Evolutionary conservation across 805 yeast genomes (phyloP).

Genomic region (Monosporozyma servazzii): DNA sequence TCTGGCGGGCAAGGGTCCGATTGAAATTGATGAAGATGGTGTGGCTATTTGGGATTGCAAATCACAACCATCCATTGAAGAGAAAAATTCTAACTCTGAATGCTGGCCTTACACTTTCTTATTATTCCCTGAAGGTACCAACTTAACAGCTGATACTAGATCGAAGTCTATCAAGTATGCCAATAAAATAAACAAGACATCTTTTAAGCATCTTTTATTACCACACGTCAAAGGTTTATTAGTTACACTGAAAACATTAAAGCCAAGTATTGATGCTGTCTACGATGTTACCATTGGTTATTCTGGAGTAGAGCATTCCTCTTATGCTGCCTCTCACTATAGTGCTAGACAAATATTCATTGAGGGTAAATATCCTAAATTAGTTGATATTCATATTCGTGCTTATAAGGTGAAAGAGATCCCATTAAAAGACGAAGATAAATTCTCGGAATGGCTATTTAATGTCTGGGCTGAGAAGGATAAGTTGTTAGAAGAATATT

Average conservation of each 20-base stretch:
- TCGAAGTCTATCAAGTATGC: constrained; percentile 51
- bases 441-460: constrained; percentile 71
- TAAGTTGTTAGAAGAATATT: constrained; percentile 51
- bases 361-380: constrained; percentile 61
- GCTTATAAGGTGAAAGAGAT: constrained; percentile 50
- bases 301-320: constrained; percentile 51
- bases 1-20: constrained; percentile 31
- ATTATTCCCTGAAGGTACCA: constrained; percentile 93
- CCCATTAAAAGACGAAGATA: constrained; percentile 45
- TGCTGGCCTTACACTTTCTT: constrained; percentile 59
- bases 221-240: constrained; percentile 80
- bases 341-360: constrained; percentile 56
- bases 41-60: constrained; percentile 18
- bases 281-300: constrained; percentile 84
- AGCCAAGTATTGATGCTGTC: constrained; percentile 44
- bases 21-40: constrained; percentile 23
- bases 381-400: constrained; percentile 56
- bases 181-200: constrained; percentile 37
- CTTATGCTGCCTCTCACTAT: constrained; percentile 71
- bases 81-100: constrained; percentile 4
- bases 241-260: constrained; percentile 49
- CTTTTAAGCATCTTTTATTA: constrained; percentile 56
- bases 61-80: constrained; percentile 17
- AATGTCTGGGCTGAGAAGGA: constrained; percentile 76
- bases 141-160: constrained; percentile 58